Base-by-base conservation (phyloP, 306 rosid species). In the Boehmeria nivea region DNA sequence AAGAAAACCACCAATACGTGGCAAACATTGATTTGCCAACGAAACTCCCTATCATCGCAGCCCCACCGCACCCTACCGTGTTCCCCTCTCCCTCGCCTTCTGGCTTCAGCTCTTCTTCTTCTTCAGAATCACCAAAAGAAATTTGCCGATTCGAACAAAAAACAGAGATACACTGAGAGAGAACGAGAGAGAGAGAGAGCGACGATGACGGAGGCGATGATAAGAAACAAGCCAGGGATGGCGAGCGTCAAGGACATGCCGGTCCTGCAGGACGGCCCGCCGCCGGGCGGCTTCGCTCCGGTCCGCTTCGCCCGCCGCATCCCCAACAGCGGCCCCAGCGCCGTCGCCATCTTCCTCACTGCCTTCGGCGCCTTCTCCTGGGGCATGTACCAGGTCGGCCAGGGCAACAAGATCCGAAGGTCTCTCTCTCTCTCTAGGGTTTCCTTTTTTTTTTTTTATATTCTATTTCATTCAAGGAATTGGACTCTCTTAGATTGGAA, bases 171-270 rank as follows among this genome's bases (percentile, higher is more conserved):
- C n/a, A n/a, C n/a, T n/a, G n/a, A n/a, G n/a, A n/a, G n/a, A n/a
- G n/a, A n/a, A n/a, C n/a, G n/a, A n/a, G n/a, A n/a, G n/a, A n/a
- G n/a, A 51, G 55, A 70, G 40, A 17, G 16, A 40, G 15, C 51
- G 3, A 79, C 59, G 62, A 91, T 93, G 99, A 93, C 99, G 64
- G 99, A 93, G 78, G 86, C 99, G 1, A 23, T 36, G 68, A 87
- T 93, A 12, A 81, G 99, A 79, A 93, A 85, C 50, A 93, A 87
- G 84, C 88, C 99, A 0, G 99, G 99, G 11, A 93, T 93, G 99
- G 94, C 75, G 18, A 93, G 99, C 71, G 88, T 93, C 23, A 87
- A 85, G 87, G 99, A 93, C 73, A 93, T 93, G 99, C 99, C 99
- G 52, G 60, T 93, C 53, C 89, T 93, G 27, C 99, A 93, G 64